These are phyloP conservation scores for Naganishia vaughanmartiniae DNA, from an alignment of 768 basidiomycete genomes.

Conservation along the genomic window DNA sequence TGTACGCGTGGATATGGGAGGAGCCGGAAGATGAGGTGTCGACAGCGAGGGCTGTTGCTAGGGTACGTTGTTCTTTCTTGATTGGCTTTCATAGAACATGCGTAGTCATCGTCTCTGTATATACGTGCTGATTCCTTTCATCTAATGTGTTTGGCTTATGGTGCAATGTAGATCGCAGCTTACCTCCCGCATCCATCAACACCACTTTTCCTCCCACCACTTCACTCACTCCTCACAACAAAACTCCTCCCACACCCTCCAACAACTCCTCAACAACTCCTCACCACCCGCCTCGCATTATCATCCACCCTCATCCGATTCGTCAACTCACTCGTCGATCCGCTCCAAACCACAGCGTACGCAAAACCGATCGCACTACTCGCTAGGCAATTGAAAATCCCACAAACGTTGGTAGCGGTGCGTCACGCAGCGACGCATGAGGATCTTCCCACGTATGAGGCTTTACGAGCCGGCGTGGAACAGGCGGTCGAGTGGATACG, in stretches of 20 bases:
- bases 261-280: conserved; percentile 35
- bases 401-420: conserved; percentile 83
- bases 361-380: conserved; percentile 88
- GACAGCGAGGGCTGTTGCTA: conserved; percentile 38
- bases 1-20: conserved; percentile 46
- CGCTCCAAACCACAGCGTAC: conserved; percentile 80
- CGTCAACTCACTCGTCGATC: conserved; percentile 93
- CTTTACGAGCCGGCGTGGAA: conserved; percentile 66
- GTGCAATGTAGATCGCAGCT: conserved; percentile 40
- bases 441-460: conserved; percentile 77
- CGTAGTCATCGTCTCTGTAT: not conserved
- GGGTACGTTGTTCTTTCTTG: conserved; percentile 40
- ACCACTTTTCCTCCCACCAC: conserved; percentile 47
- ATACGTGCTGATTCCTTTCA: not conserved
- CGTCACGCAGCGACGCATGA: conserved; percentile 96
- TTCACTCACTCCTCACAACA: conserved; percentile 44
- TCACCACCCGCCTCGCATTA: conserved; percentile 71
- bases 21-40: conserved; percentile 35
- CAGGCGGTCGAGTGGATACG: conserved; percentile 39
- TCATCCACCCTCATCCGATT: conserved; percentile 78
- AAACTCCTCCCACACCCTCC: conserved; percentile 40
- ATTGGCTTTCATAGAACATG: too few relatives aligned
- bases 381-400: conserved; percentile 78
- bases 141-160: not conserved
- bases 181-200: conserved; percentile 47